These are phyloP conservation scores for Lepidium sativum DNA, from an alignment of 345 rosid genomes.

Conservation along the genomic window DNA sequence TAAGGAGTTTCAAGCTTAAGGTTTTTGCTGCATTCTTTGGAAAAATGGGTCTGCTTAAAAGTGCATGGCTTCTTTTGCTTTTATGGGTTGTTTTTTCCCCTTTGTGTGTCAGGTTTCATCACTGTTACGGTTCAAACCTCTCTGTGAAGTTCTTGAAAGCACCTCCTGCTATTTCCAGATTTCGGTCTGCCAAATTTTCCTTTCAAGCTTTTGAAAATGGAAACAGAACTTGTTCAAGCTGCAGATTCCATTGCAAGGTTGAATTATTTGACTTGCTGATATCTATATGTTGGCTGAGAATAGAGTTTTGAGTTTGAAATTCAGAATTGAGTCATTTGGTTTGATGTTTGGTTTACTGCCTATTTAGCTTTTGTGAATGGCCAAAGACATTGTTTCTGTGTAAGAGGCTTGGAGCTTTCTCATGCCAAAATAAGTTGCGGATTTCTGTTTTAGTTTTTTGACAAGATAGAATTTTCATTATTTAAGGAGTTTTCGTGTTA, in stretches of 20 bases:
- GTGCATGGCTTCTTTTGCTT: slow-evolving; percentile 33
- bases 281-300: not conserved
- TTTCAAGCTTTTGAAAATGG: slow-evolving; percentile 47
- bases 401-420: not conserved
- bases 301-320: not conserved
- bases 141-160: slow-evolving; percentile 57
- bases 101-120: slow-evolving; percentile 29
- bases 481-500: not conserved
- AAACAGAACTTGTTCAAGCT: slow-evolving; percentile 45
- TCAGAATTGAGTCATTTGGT: no score
- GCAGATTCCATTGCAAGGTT: slow-evolving; percentile 72
- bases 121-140: slow-evolving; percentile 31
- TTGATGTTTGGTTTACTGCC: not conserved
- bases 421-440: not conserved
- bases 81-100: slow-evolving; percentile 32
- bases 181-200: slow-evolving; percentile 54
- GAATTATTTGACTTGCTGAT: not conserved
- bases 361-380: slow-evolving; percentile 1
- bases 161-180: slow-evolving; percentile 52
- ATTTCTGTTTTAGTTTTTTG: not conserved
- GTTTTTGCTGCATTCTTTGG: not conserved
- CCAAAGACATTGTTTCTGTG: not conserved
- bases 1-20: slow-evolving; percentile 4
- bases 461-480: not conserved
- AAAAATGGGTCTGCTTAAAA: slow-evolving; percentile 37